Conservation (phyloP, 139 green algal genomes). For the Ettlia oleoabundans region DNA sequence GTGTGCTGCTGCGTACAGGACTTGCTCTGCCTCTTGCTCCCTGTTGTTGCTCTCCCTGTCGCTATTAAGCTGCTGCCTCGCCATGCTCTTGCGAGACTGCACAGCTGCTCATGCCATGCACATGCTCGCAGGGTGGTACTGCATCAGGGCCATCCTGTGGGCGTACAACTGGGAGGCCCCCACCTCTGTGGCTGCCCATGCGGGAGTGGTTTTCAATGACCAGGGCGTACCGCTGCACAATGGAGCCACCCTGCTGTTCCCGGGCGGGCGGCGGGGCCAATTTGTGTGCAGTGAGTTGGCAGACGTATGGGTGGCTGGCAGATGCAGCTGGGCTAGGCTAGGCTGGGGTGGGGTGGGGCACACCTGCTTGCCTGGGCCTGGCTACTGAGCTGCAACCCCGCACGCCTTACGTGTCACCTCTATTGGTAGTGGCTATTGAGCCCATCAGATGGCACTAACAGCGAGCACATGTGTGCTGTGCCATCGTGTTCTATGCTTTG, state of each 20-base stretch:
- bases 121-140: slow-evolving; percentile 35
- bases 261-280: slow-evolving; percentile 25
- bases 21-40: too few species aligned
- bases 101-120: not conserved
- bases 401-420: too few species aligned
- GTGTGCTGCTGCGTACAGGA: too few species aligned
- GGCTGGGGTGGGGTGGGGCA: not conserved
- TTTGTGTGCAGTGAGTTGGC: slow-evolving; percentile 39
- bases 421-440: too few species aligned
- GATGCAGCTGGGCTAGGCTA: too few species aligned
- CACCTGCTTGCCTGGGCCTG: not conserved
- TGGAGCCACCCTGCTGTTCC: slow-evolving; percentile 44
- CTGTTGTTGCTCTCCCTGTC: too few species aligned
- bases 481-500: not conserved
- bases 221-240: slow-evolving; percentile 41
- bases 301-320: too few species aligned
- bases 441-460: too few species aligned
- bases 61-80: too few species aligned
- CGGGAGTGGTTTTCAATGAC: slow-evolving; percentile 32
- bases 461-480: not conserved
- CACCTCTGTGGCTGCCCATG: slow-evolving; percentile 25
- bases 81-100: not conserved
- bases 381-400: not conserved
- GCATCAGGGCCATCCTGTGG: slow-evolving; percentile 48
- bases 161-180: slow-evolving; percentile 36